Evolutionary conservation across 1,284 basidiomycete genomes (phyloP), one percentile per base, ranked within the genome.

Genomic region (Fomes fomentarius): DNA sequence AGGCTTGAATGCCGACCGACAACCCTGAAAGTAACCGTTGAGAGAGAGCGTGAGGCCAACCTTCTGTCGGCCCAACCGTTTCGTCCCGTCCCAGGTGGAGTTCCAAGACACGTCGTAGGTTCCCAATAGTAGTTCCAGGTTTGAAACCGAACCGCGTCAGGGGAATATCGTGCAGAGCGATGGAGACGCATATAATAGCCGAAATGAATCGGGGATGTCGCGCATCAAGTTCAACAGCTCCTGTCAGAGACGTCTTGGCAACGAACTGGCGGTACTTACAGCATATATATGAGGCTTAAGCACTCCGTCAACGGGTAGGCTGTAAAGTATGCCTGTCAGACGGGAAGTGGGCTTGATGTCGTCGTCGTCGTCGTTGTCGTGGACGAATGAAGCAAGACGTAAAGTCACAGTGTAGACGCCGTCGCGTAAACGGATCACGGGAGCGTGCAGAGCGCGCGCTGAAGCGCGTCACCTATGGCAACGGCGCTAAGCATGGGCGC

Each of bases 391-490:
- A 47, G 42, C 28, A 31, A 50, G 47, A 57, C 58, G 58, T 47
- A 60, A 60, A 56, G 15, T n/a, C 30, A 40, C 17, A 15, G n/a
- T 30, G 37, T 50, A 51, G 50, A 30, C 56, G 55, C 59, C 41
- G 39, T 47, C 59, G 59, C 56, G 59, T 57, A 57, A 3, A 22
- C 15, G 15, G 46, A 50, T 60, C 55, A 60, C 58, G 58, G 33
- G 58, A 47, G 44, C 58, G 58, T 50, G 58, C 57, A 51, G 52
- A n/a, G n/a, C n/a, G n/a, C n/a, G n/a, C n/a, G n/a, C n/a, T n/a
- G n/a, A n/a, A n/a, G n/a, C n/a, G n/a, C n/a, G n/a, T n/a, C n/a
- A n/a, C 41, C 47, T 38, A 57, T 59, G 43, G 55, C 55, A 57
- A 60, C 58, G 41, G 52, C 47, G 17, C 45, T 53, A 26, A 47